phyloP scores from a whole-genome alignment of 2,329 filamentous ascomycete species.

The Parafenestella ontariensis region DNA sequence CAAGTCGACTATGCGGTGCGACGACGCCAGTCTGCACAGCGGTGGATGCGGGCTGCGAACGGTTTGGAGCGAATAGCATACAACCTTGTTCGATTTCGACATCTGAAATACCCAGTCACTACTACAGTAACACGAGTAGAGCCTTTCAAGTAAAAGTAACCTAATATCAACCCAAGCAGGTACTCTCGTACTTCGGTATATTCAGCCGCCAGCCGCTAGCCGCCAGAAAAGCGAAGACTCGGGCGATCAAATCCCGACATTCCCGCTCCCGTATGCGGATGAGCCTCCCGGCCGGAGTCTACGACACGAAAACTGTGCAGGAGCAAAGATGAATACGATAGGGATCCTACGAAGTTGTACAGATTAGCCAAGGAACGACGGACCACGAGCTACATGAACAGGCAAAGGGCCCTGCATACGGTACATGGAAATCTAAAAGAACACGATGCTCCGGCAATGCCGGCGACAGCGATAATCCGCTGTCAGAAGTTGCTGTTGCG shows the following conservation, averaged over 20 bases:
- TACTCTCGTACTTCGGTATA: conserved; percentile 9
- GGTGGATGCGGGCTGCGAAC: conserved; percentile 20
- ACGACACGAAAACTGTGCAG: background rate
- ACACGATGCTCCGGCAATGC: conserved; percentile 3
- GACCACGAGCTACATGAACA: background rate
- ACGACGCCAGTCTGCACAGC: conserved; percentile 2
- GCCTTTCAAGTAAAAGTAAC: conserved; percentile 5
- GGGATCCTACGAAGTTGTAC: background rate
- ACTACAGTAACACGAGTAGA: conserved; percentile 11
- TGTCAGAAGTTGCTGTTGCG: conserved; percentile 23
- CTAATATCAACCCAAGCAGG: conserved; percentile 6
- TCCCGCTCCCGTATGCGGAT: conserved; percentile 1
- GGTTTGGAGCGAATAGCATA: conserved; percentile 3
- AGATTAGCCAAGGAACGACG: conserved; percentile 2
- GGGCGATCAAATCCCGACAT: conserved; percentile 3
- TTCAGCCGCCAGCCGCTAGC: background rate
- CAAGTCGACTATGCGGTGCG: conserved; percentile 19
- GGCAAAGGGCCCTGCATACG: conserved; percentile 11
- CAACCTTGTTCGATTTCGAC: conserved; percentile 19
- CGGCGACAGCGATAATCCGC: conserved; percentile 14
- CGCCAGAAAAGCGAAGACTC: background rate
- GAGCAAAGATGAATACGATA: background rate
- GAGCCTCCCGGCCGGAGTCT: conserved; percentile 1
- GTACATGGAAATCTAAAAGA: background rate
- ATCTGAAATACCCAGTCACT: conserved; percentile 12